Conservation (phyloP, 139 green algal species). For the Picochlorum sp. region DNA sequence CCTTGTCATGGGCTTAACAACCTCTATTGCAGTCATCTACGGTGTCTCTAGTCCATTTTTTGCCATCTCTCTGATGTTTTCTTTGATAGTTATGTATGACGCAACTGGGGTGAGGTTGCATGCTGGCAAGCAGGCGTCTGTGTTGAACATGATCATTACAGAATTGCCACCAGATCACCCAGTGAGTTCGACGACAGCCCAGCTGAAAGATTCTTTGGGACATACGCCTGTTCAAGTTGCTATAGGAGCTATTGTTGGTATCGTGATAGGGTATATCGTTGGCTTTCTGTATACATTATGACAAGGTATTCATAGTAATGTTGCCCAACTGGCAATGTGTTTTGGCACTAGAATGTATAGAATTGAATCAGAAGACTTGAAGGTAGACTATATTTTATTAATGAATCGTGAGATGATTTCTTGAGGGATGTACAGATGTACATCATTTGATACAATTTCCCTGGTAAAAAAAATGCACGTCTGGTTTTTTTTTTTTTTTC, state of each 20-base stretch:
- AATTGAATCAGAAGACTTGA: too few relatives aligned
- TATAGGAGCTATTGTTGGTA: conserved; percentile 28
- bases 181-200: conserved; percentile 22
- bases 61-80: conserved; percentile 59
- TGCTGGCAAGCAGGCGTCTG: conserved; percentile 89
- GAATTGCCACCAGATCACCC: conserved; percentile 73
- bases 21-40: conserved; percentile 48
- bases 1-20: conserved; percentile 55
- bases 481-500: too few relatives aligned
- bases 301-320: too few relatives aligned
- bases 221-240: conserved; percentile 66
- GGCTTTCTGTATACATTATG: conserved; percentile 21
- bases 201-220: conserved; percentile 63
- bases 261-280: conserved; percentile 24
- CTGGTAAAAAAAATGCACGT: too few relatives aligned
- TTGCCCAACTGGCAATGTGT: too few relatives aligned
- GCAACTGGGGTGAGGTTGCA: conserved; percentile 87
- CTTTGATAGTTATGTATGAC: conserved; percentile 84
- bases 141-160: conserved; percentile 84
- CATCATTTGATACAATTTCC: too few relatives aligned
- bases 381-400: too few relatives aligned
- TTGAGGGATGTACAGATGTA: too few relatives aligned
- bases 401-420: too few relatives aligned
- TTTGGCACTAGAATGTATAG: too few relatives aligned
- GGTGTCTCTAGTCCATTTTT: conserved; percentile 54